Evolutionary conservation across 2,329 filamentous ascomycete species (phyloP).

Genomic region (Colletotrichum agaves): DNA sequence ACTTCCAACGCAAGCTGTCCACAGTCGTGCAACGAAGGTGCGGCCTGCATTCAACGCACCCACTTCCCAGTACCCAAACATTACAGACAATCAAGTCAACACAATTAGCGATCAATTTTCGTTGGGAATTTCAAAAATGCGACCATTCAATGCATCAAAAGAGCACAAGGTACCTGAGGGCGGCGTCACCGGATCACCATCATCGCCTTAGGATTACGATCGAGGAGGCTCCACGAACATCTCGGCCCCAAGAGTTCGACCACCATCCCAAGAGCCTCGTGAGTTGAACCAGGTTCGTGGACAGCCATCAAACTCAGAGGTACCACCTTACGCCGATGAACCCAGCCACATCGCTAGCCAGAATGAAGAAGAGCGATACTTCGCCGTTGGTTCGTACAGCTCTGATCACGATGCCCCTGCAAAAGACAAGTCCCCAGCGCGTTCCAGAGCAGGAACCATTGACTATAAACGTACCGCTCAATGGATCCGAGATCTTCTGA

Average conservation of each 20-base stretch:
- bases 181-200: neutral
- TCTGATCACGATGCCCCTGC: constrained; percentile 16
- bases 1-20: constrained; percentile 38
- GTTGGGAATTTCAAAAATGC: constrained; percentile 40
- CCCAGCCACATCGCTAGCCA: neutral
- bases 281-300: constrained; percentile 31
- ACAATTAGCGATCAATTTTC: constrained; percentile 3
- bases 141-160: constrained; percentile 34
- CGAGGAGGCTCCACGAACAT: neutral
- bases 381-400: constrained; percentile 16
- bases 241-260: constrained; percentile 27
- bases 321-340: constrained; percentile 19
- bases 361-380: neutral
- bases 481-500: constrained; percentile 49
- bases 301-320: constrained; percentile 27
- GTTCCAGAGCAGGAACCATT: constrained; percentile 42
- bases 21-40: constrained; percentile 42
- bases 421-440: constrained; percentile 15
- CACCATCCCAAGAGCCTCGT: constrained; percentile 20
- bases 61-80: constrained; percentile 23
- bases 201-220: neutral
- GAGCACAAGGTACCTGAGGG: constrained; percentile 6
- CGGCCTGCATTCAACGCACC: constrained; percentile 41
- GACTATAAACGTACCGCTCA: constrained; percentile 48
- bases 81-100: neutral